Base-by-base conservation (phyloP, 768 basidiomycete species). In the Tephrocybe rancida region DNA sequence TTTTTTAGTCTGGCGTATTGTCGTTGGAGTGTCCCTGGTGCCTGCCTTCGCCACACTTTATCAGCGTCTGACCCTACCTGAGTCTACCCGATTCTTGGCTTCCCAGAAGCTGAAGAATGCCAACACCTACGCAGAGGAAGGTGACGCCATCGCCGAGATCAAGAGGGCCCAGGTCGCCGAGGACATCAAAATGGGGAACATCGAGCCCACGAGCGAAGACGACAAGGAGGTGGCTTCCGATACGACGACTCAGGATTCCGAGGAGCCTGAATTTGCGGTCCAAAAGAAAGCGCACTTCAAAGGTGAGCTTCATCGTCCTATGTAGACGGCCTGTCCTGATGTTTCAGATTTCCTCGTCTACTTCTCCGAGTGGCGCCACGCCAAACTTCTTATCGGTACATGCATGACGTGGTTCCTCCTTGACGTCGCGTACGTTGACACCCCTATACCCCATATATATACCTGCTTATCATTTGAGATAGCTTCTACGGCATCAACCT, bases 1-100 rank as follows among this genome's bases (percentile, higher is more conserved):
- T 19, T 21, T 34, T 55, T 54, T 52, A 81, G 84, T 83, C 2
- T 92, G 90, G 90, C 76, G 90, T 18, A 87, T 92, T 57, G 74
- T 83, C 53, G 67, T 90, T 48, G 89, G 87, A n/a, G 46, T 92
- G 11, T 86, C 85, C n/a, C 78, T 90, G 45, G 60, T 92, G 8
- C 90, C 90, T 6, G 88, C 87, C 0, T 85, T 88, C 46, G 86
- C 67, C 16, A 90, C 88, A 3, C 77, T 91, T 16, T 90, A 90
- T 65, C 85, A 87, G 63, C 85, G 90, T 2, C 72, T 92, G 38
- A 88, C 85, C 0, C 79, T 91, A 10, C 83, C 85, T 10, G 88
- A 91, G 61, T 82, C 87, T 5, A 81, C 74, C 25, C 81, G 85
- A 9, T 88, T 65, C 60, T 64, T 74, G 30, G 74, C 74, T 13